Evolutionary conservation across 805 yeast species (phyloP).

Genomic region (Pichia sporocuriosa): DNA sequence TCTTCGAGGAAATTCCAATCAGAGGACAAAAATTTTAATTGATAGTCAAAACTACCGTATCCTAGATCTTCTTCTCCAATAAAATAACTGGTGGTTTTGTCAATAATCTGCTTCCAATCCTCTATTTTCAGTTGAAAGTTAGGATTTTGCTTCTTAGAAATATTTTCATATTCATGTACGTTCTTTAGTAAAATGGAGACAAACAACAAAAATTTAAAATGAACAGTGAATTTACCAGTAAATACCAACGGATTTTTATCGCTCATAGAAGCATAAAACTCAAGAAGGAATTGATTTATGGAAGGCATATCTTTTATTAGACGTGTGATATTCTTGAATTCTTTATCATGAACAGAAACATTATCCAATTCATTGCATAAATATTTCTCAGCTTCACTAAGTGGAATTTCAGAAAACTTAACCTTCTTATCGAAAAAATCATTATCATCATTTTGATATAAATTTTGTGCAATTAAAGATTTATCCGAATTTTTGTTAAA

Average conservation of each 20-base stretch:
- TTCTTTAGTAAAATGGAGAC: conserved; percentile 18
- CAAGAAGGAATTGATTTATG: conserved; percentile 13
- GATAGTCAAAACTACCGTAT: not conserved
- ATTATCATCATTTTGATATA: not conserved
- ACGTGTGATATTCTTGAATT: not conserved
- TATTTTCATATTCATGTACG: conserved; percentile 1
- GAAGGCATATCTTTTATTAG: conserved; percentile 12
- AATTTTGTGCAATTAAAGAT: not conserved
- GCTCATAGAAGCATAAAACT: conserved; percentile 11
- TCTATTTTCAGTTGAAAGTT: not conserved
- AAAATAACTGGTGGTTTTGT: conserved; percentile 5
- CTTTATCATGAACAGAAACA: not conserved
- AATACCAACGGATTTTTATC: conserved; percentile 3
- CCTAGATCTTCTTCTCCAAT: not conserved
- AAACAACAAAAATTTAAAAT: conserved; percentile 15
- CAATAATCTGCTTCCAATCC: conserved; percentile 8
- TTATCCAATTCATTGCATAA: not conserved
- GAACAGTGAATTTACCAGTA: conserved; percentile 17
- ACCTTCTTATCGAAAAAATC: not conserved
- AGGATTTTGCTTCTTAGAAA: not conserved
- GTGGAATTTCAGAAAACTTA: not conserved
- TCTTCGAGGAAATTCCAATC: conserved; percentile 5
- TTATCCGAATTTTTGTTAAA: not conserved
- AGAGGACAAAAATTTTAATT: not conserved
- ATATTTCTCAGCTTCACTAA: conserved; percentile 5